Base-by-base conservation (phyloP, 2,329 filamentous ascomycete genomes). In the Apiospora aurea region DNA sequence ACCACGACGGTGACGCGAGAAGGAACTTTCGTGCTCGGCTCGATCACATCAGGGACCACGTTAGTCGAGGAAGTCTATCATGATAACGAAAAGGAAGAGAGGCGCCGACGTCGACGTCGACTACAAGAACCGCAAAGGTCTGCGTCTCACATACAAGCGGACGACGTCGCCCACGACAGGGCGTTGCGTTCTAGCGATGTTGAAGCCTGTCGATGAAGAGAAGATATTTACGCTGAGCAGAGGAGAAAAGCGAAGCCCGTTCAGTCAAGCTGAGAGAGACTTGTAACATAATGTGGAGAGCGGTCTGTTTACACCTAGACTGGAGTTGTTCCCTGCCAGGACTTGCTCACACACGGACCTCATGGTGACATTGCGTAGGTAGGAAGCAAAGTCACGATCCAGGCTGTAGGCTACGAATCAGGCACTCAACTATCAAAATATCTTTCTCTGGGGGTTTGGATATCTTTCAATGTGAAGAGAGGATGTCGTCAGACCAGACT, bases 11-110 rank as follows among this genome's bases (percentile, higher is more conserved):
- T 0, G 75, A 77, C 21, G 73, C 67, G 13, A 70, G 67, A 1
- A 11, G 8, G 1, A 82, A 80, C 46, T 87, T 85, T 70, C 44
- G 72, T 0, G 24, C 74, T 0, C 83, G 88, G 2, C 86, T 90
- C 85, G 43, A 77, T 2, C 89, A 91, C 74, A 86, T 90, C 68
- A 82, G 79, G 0, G 71, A 72, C 0, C 88, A 90, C 72, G 81
- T 87, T 53, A 70, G 76, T n/a, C n/a, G n/a, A n/a, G n/a, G n/a
- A n/a, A n/a, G 41, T 67, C 3, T 26, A 26, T 41, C 41, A 44
- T 44, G 66, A 67, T 13, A 47, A 67, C 29, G 41, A 13, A 2
- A 67, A 47, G 18, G 66, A 67, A 67, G 44, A 47, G 8, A 46
- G 41, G 7, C 41, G 11, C 10, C n/a, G 57, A n/a, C 57, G 29